Evolutionary conservation across 129 eudicot genomes (phyloP).

Genomic region (Dittrichia graveolens): DNA sequence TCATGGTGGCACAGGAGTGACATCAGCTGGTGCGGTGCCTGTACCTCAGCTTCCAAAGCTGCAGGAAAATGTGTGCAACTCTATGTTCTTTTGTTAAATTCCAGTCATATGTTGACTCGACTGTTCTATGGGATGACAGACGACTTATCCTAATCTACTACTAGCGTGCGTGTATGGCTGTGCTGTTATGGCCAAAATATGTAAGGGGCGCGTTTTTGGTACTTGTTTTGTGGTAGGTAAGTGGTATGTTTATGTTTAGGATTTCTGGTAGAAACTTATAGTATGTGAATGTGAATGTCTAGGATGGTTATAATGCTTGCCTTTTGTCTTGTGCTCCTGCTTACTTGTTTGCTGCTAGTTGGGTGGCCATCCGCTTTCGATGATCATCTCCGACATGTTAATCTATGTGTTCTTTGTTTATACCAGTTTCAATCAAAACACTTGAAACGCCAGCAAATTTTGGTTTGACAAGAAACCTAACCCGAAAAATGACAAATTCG

Average conservation of each 20-base stretch:
- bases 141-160: too few relatives aligned
- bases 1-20: constrained; percentile 55
- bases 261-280: constrained; percentile 17
- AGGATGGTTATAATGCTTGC: not conserved
- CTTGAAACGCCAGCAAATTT: too few relatives aligned
- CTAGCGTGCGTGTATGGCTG: not conserved
- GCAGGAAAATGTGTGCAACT: constrained; percentile 53
- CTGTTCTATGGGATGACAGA: too few relatives aligned
- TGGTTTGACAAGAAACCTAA: too few relatives aligned
- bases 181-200: not conserved
- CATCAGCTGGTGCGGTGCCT: constrained; percentile 38
- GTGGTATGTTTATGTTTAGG: constrained; percentile 15
- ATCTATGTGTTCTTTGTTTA: too few relatives aligned
- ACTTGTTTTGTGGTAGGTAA: not conserved
- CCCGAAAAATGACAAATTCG: too few relatives aligned
- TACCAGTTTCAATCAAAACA: too few relatives aligned
- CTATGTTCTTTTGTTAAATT: constrained; percentile 69
- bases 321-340: not conserved
- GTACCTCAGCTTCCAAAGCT: constrained; percentile 69
- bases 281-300: not conserved
- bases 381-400: too few relatives aligned
- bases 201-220: not conserved
- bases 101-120: not conserved
- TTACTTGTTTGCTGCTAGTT: not conserved
- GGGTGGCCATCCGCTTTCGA: not conserved